Conservation (phyloP, 306 rosid species). For the Castanea sativa region DNA sequence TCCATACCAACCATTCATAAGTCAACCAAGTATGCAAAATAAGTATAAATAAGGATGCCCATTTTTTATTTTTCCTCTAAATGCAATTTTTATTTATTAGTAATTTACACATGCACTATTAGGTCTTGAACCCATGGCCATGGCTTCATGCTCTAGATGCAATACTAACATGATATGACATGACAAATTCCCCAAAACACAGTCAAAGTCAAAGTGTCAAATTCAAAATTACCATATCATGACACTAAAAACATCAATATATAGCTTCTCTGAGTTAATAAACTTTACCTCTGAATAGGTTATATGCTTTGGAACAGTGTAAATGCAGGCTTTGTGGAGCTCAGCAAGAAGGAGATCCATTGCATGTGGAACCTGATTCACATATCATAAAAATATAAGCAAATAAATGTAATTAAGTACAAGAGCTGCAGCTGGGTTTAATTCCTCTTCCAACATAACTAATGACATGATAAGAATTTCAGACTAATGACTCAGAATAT, state of each 20-base stretch:
- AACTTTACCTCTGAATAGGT: slow-evolving; percentile 53
- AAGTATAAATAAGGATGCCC: background rate
- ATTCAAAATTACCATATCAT: background rate
- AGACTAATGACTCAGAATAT: background rate
- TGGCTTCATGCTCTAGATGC: background rate
- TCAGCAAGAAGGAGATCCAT: slow-evolving; percentile 89
- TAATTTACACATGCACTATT: background rate
- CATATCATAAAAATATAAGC: slow-evolving; percentile 16
- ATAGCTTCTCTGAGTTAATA: background rate
- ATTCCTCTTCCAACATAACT: background rate
- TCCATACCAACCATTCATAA: too few species aligned
- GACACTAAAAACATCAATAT: slow-evolving; percentile 2
- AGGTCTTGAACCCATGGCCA: background rate
- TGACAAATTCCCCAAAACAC: background rate
- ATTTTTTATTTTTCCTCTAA: background rate
- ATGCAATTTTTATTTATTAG: background rate
- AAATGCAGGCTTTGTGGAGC: slow-evolving; percentile 74
- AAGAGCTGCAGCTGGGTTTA: background rate
- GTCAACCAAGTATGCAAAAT: too few species aligned
- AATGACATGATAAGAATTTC: background rate
- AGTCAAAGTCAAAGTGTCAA: background rate
- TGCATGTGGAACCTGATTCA: slow-evolving; percentile 61
- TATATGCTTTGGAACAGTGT: slow-evolving; percentile 87
- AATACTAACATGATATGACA: background rate
- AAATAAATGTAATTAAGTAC: slow-evolving; percentile 1